Conservation (phyloP, 257 asterid species). For the Gentiana dahurica region DNA sequence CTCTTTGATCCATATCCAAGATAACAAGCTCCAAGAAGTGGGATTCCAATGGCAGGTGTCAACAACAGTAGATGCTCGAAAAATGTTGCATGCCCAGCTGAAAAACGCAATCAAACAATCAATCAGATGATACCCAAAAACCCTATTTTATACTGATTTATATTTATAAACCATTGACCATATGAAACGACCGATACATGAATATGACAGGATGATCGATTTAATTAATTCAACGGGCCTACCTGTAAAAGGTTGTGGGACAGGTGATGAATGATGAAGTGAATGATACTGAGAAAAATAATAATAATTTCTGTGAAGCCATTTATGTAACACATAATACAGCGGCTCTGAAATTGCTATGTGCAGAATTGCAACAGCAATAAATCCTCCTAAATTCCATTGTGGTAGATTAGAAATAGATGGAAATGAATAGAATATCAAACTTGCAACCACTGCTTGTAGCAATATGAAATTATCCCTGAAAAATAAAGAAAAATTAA, state of each 20-base stretch:
- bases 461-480: slow-evolving; percentile 84
- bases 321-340: slow-evolving; percentile 56
- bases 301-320: slow-evolving; percentile 42
- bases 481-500: neutral
- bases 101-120: neutral
- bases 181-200: no score
- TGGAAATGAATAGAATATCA: slow-evolving; percentile 33
- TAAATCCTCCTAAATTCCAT: slow-evolving; percentile 51
- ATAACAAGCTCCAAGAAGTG: slow-evolving; percentile 44
- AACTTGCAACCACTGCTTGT: slow-evolving; percentile 49
- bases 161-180: no score
- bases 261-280: slow-evolving; percentile 71
- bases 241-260: slow-evolving; percentile 82
- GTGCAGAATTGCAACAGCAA: slow-evolving; percentile 41
- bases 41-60: slow-evolving; percentile 57
- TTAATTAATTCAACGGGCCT: neutral
- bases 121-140: no score
- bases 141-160: no score
- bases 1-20: slow-evolving; percentile 59
- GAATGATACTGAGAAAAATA: slow-evolving; percentile 58
- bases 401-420: slow-evolving; percentile 23
- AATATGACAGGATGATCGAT: no score
- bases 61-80: slow-evolving; percentile 53
- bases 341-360: slow-evolving; percentile 64
- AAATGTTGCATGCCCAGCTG: slow-evolving; percentile 79